Conservation (phyloP, 306 rosid genomes). For the Myrica gale region DNA sequence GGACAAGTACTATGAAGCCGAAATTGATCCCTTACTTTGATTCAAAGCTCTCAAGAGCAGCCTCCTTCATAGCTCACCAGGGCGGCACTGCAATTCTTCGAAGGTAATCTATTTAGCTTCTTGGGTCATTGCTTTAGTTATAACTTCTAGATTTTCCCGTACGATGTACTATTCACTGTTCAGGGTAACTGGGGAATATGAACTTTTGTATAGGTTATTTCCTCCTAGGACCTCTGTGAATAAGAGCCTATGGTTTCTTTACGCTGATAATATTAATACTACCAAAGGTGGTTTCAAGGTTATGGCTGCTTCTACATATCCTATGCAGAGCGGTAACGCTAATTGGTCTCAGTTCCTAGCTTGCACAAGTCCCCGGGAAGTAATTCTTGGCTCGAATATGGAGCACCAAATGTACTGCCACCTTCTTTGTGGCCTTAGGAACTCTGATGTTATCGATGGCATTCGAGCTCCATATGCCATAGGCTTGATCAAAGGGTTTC, state of each 20-base stretch:
- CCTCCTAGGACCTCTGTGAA: conserved; percentile 50
- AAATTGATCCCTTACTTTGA: conserved; percentile 68
- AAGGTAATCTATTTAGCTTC: conserved; percentile 35
- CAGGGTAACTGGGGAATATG: not conserved
- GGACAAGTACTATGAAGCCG: conserved; percentile 55
- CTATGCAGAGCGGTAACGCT: conserved; percentile 44
- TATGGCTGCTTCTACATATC: conserved; percentile 68
- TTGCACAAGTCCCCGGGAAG: conserved; percentile 54
- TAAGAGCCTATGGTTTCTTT: conserved; percentile 51
- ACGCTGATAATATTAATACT: conserved; percentile 50
- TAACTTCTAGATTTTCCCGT: not conserved
- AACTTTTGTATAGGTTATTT: conserved; percentile 38
- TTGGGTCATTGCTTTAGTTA: not conserved
- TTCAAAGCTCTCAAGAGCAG: conserved; percentile 51
- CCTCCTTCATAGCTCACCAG: conserved; percentile 46
- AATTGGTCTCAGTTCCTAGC: conserved; percentile 38
- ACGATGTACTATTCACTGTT: not conserved
- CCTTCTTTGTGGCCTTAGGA: conserved; percentile 59
- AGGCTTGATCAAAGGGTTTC: conserved; percentile 45
- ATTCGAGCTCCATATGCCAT: conserved; percentile 53
- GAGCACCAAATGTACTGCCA: conserved; percentile 73
- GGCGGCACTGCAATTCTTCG: conserved; percentile 43
- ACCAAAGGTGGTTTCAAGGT: conserved; percentile 61
- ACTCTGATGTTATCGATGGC: conserved; percentile 40
- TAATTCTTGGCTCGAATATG: conserved; percentile 51